These are phyloP conservation scores for Phlegmacium glaucopus DNA, from an alignment of 768 basidiomycete genomes.

Conservation along the genomic window DNA sequence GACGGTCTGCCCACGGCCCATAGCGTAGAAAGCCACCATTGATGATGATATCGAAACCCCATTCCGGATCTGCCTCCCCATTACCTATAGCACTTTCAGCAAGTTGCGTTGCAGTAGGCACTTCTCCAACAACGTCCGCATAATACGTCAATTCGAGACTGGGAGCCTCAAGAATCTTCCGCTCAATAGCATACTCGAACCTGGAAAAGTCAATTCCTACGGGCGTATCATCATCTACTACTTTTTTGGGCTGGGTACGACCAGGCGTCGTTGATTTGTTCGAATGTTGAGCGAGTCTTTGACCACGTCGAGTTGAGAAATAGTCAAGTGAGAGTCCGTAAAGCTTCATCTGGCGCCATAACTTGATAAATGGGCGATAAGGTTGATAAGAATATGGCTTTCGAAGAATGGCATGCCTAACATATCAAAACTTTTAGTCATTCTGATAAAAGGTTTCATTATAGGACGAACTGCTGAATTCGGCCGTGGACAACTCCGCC, in stretches of 20 bases:
- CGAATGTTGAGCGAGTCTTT: slow-evolving; percentile 21
- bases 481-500: slow-evolving; percentile 62
- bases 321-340: slow-evolving; percentile 37
- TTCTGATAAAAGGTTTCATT: background rate
- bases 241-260: slow-evolving; percentile 28
- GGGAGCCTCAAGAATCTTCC: slow-evolving; percentile 76
- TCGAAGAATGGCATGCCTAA: slow-evolving; percentile 29
- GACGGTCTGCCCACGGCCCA: slow-evolving; percentile 96
- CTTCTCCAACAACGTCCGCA: slow-evolving; percentile 76
- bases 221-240: slow-evolving; percentile 51
- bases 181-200: slow-evolving; percentile 86
- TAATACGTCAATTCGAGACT: slow-evolving; percentile 83
- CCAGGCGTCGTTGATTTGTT: slow-evolving; percentile 5
- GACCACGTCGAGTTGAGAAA: slow-evolving; percentile 27
- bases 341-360: slow-evolving; percentile 55
- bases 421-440: background rate
- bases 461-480: slow-evolving; percentile 41
- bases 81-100: slow-evolving; percentile 68
- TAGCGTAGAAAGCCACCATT: slow-evolving; percentile 74
- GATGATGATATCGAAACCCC: slow-evolving; percentile 88
- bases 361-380: slow-evolving; percentile 39
- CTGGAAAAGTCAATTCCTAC: slow-evolving; percentile 51
- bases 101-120: slow-evolving; percentile 34
- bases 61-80: slow-evolving; percentile 85
- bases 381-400: slow-evolving; percentile 31